These are phyloP conservation scores for Macrophomina pseudophaseolina DNA, from an alignment of 2,329 filamentous ascomycete genomes.

Conservation along the genomic window DNA sequence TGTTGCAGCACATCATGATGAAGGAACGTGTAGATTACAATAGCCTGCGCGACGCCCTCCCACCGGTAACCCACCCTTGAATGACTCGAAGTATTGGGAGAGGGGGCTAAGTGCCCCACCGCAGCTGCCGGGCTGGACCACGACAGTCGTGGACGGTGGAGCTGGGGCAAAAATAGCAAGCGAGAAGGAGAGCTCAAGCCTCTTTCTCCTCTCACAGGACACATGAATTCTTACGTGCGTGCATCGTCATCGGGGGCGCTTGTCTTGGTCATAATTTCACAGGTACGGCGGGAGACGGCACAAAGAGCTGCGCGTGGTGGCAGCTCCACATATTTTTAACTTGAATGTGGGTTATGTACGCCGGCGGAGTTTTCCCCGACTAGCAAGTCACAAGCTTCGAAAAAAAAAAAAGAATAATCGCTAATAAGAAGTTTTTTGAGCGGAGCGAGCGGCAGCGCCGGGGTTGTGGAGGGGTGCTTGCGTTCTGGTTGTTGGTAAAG, in stretches of 20 bases:
- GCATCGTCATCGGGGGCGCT: not conserved
- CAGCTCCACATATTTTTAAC: not conserved
- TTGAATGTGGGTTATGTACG: not conserved
- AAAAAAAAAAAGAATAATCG: not conserved
- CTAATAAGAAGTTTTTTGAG: not conserved
- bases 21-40: not conserved
- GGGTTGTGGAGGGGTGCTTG: not conserved
- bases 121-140: not conserved
- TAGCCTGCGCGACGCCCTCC: not conserved
- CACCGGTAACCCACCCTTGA: not conserved
- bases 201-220: not conserved
- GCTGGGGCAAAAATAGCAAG: constrained; percentile 8
- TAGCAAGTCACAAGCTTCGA: constrained; percentile 18
- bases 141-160: not conserved
- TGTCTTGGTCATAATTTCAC: not conserved
- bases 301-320: not conserved
- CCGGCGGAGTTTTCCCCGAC: not conserved
- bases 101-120: not conserved
- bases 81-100: not conserved
- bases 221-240: constrained; percentile 1
- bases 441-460: not conserved
- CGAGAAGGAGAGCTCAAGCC: not conserved
- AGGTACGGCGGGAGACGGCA: not conserved
- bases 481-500: not conserved
- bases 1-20: not conserved